Base-by-base conservation (phyloP, 1,284 basidiomycete species). In the Baeospora myosura region DNA sequence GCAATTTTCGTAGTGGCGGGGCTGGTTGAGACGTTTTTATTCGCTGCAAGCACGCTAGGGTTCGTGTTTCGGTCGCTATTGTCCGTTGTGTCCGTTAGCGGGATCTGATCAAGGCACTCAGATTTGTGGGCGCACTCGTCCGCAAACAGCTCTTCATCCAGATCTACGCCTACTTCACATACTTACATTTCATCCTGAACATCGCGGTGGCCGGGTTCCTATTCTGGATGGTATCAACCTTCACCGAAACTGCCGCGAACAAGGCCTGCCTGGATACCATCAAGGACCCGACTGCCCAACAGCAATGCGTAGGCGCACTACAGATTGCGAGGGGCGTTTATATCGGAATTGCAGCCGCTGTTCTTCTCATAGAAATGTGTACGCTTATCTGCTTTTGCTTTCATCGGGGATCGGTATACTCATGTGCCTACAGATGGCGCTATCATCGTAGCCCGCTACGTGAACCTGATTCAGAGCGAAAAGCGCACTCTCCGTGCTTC, bases 111-210 rank as follows among this genome's bases (percentile, higher is more conserved):
- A 41, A 23, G 7, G 14, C 26, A 36, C 32, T 26, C 53, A 80
- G 78, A 20, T 71, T 81, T 44, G 63, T 77, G 30, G 80, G 81
- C 18, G 68, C 71, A 1, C 63, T 79, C 40, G 70, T 74, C 31
- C 73, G 73, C 50, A 80, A 81, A 51, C 76, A 78, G 55, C 51
- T 63, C 2, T 78, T 83, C 53, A 64, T 77, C 40, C 68, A 67
- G 51, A 64, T 68, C 21, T 81, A 80, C 50, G 63, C 72, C 3
- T 74, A 72, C 49, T 71, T 74, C 52, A 60, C 77, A 45, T 78
- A 76, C 59, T 48, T 68, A 45, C 76, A 81, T 60, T 70, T 80
- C 51, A 29, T 74, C 46, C 45, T 81, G 63, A 79, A 78, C 53
- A 45, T 81, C 51, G 66, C 57, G 17, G 66, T 74, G 40, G 74